phyloP scores from a whole-genome alignment of 495 filamentous ascomycete genomes.

The Aspergillus cristatus region DNA sequence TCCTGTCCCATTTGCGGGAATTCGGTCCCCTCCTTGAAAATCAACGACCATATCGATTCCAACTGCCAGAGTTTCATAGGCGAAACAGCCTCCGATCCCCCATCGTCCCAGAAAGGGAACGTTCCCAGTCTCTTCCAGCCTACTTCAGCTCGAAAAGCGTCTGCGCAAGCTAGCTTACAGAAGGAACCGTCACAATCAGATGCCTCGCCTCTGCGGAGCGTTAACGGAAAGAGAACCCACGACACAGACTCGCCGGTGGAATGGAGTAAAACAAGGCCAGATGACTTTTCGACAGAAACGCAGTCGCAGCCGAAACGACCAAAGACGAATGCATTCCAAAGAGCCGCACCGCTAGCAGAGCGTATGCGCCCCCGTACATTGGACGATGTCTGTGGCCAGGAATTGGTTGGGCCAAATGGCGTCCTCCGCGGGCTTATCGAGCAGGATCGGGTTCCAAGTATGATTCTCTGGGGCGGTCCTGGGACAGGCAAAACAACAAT shows the following conservation, averaged over 20 bases:
- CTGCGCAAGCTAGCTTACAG: conserved; percentile 16
- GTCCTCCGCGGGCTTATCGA: conserved; percentile 87
- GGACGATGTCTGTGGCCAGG: conserved; percentile 85
- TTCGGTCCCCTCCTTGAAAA: conserved; percentile 61
- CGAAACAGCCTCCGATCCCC: conserved; percentile 28
- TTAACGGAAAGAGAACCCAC: conserved; percentile 27
- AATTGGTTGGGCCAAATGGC: conserved; percentile 75
- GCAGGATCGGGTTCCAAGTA: conserved; percentile 75
- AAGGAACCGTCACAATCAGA: conserved; percentile 11
- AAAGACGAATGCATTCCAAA: conserved; percentile 52
- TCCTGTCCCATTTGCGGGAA: conserved; percentile 81
- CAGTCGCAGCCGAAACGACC: conserved; percentile 45
- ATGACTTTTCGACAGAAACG: conserved; percentile 11
- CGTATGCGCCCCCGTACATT: conserved; percentile 81
- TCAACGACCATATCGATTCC: conserved; percentile 89
- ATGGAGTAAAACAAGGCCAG: conserved; percentile 8
- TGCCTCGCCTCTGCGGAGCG: conserved; percentile 17
- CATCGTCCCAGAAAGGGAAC: conserved; percentile 38
- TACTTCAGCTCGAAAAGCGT: conserved; percentile 42
- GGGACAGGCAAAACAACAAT: conserved; percentile 98
- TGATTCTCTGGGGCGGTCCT: conserved; percentile 90
- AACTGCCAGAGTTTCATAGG: conserved; percentile 57
- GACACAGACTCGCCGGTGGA: conserved; percentile 15
- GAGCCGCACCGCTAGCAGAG: conserved; percentile 79
- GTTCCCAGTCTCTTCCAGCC: conserved; percentile 75